Evolutionary conservation across 2,329 filamentous ascomycete species (phyloP), one percentile per base, ranked within the genome.

Genomic region (Sordariomycetes sp.): DNA sequence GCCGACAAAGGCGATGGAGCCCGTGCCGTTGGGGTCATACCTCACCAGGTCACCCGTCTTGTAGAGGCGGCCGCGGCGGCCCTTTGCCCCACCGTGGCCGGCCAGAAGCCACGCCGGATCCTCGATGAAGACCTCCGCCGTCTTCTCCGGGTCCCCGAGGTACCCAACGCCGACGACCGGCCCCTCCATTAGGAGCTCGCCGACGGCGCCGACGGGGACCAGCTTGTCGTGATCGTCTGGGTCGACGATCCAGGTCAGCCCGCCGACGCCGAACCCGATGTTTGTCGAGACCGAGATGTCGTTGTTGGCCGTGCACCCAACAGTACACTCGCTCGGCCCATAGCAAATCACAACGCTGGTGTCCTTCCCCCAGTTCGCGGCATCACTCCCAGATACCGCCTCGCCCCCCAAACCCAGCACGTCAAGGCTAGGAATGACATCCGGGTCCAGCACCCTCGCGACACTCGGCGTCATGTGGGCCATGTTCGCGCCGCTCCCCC

Each of bases 131-230:
- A 74, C 75, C 25, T 75, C 74, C 2, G 72, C 72, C 0, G 83
- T 86, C 66, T 82, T 83, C 48, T 74, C 73, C 0, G 73, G 70
- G 58, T 85, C 78, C 55, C 77, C 77, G 24, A 85, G 68, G 59
- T 87, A 87, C 28, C 81, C 82, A 36, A 79, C 71, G 10, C 81
- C 82, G 2, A 87, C 78, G n/a, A 80, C 75, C 1, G 81, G 80
- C 0, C 80, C 80, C 60, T 79, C 78, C 15, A 82, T 68, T 3
- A 79, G 65, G n/a, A 81, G 67, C 63, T 81, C 78, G 6, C 78
- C 78, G 1, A 79, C 70, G 1, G 70, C 68, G 0, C 77, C 77
- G 0, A 78, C 65, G 0, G 76, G 74, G 4, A 75, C 70, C 3
- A 80, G 71, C 17, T 66, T 68, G 57, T 78, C 63, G 58, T 76